Evolutionary conservation across 192 early-diverging fungal genomes (phyloP).

Genomic region (Linnemannia schmuckeri): DNA sequence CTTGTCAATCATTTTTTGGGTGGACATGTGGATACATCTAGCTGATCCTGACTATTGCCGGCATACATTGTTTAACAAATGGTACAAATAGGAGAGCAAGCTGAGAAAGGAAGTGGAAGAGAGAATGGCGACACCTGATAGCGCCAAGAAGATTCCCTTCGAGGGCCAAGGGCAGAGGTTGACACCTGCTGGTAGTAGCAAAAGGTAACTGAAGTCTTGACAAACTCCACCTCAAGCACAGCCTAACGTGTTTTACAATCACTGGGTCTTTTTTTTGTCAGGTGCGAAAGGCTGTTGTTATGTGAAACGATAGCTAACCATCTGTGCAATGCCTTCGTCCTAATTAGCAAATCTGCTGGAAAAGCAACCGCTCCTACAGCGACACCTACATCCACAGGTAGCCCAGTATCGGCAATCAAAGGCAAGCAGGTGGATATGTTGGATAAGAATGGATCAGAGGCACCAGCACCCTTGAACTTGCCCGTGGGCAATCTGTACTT

Average conservation of each 20-base stretch:
- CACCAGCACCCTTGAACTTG: constrained; percentile 82
- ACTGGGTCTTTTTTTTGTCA: not conserved
- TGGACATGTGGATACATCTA: not conserved
- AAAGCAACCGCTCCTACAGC: constrained; percentile 7
- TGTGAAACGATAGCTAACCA: not conserved
- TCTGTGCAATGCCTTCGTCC: constrained; percentile 6
- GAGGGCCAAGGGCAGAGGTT: constrained; percentile 57
- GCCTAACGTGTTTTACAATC: not conserved
- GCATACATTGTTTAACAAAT: not conserved
- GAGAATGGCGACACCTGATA: constrained; percentile 34
- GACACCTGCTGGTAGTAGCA: constrained; percentile 36
- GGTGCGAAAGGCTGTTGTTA: not conserved
- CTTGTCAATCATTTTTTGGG: not conserved
- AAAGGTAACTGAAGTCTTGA: constrained; percentile 40
- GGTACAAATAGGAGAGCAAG: constrained; percentile 54
- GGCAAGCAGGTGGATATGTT: constrained; percentile 37
- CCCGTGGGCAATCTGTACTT: constrained; percentile 93
- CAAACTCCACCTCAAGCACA: not conserved
- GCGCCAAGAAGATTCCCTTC: constrained; percentile 51
- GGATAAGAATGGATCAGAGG: constrained; percentile 42
- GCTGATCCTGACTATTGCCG: not conserved
- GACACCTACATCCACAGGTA: not conserved
- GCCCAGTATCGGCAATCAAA: not conserved
- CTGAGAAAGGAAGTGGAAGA: constrained; percentile 53
- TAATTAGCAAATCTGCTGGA: constrained; percentile 20